Evolutionary conservation across 2,329 filamentous ascomycete genomes (phyloP), one percentile per base, ranked within the genome.

Genomic region (Ceratocystis variospora): DNA sequence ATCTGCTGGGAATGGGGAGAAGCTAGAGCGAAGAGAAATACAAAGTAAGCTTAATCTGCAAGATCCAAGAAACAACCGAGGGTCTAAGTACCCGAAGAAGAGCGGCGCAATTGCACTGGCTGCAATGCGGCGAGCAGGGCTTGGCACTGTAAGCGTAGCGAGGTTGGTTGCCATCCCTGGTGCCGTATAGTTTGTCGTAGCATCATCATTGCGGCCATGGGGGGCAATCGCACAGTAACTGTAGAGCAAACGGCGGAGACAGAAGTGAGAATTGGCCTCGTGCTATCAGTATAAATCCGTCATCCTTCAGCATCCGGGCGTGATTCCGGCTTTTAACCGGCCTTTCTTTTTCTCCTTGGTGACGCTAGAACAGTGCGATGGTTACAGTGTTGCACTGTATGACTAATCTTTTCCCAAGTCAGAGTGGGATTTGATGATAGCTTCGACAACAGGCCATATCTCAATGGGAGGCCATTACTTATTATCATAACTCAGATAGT

Each of bases 1-100:
- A 88, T 61, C 37, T 57, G 66, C 68, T 65, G 69, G 66, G 67
- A 67, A 61, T 45, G 61, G 66, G 57, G 62, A 67, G 67, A 10
- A 22, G 62, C 66, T 64, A 50, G 31, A 37, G 8, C 37, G 12
- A 61, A 22, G 41, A 61, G 15, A 44, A n/a, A 50, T 19, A 61
- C 22, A 66, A 55, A 45, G 66, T 67, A 61, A 67, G 66, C 62
- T 62, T 62, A 46, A 31, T 12, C 41, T 62, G 7, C 17, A 15
- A 62, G 17, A 62, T 15, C 10, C 22, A 62, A 19, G 22, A 31
- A 57, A 19, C 19, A 53, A 33, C 12, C 50, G 25, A 53, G 22
- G 19, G 33, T 31, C 44, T 53, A 64, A 62, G 62, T 67, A 67
- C 66, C 66, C 45, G 48, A 53, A 22, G 62, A 67, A 55, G 19